Evolutionary conservation across 2,329 filamentous ascomycete species (phyloP), one percentile per base, ranked within the genome.

Genomic region (Escovopsis sp.): DNA sequence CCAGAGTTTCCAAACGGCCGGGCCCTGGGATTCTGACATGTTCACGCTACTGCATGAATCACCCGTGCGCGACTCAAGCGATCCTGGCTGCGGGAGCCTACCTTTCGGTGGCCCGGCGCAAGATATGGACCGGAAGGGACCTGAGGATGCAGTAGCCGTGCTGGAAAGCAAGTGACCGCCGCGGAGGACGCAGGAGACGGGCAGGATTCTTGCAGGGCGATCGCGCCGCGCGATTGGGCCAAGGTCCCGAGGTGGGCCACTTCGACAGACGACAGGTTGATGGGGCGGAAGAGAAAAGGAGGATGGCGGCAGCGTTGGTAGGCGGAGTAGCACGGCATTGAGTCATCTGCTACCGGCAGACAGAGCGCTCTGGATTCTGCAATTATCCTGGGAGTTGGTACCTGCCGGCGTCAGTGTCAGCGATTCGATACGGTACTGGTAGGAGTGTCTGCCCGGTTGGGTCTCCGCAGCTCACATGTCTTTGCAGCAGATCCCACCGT

Each of bases 41-140:
- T 32, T 39, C 38, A 37, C 32, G 32, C 33, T 36, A 35, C 34
- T 37, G 37, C 36, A 38, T 36, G 39, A 36, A 40, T 38, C 36
- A 34, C 33, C 31, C 29, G 36, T 35, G 30, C 33, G 30, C 25
- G 16, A 25, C 39, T 31, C 38, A 35, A 39, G 28, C 16, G 23
- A 36, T 38, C 35, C 38, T 40, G 35, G 39, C 29, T 33, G 39
- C 29, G 30, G 31, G 30, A 23, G 31, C 30, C 23, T 36, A 25
- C 33, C 38, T 38, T 27, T 19, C 10, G 14, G 17, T 23, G 10
- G 21, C 21, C 10, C 21, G 10, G 10, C 6, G 21, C 21, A n/a
- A 23, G 21, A 23, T 23, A 23, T 5, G 21, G 21, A 10, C 6
- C 21, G 10, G 10, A 23, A 23, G 10, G 6, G 21, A 23, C 10